Percentiles rank a stretch among this genome's conserved stretches.
phyloP scores from a whole-genome alignment of 148 eudicot species.

The Beta vulgaris region DNA sequence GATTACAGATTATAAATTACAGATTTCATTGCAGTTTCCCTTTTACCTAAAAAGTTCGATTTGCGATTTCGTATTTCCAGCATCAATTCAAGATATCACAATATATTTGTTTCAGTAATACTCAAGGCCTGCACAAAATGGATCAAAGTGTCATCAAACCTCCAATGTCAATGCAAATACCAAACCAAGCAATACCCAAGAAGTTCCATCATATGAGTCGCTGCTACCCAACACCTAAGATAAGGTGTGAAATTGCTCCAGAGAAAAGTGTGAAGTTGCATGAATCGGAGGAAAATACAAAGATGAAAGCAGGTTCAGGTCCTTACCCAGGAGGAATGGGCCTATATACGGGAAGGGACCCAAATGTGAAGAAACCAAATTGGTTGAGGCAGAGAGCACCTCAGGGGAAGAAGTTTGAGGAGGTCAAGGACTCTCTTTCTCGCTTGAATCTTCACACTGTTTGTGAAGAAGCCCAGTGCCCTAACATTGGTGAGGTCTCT shows the following conservation, averaged over 20 bases:
- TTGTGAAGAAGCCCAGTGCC: slow-evolving; percentile 94
- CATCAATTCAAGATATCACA: too few relatives aligned
- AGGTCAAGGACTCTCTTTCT: slow-evolving; percentile 69
- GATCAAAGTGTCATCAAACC: slow-evolving; percentile 14
- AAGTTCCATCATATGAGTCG: background rate
- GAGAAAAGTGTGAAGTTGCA: background rate
- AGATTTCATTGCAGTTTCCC: too few relatives aligned
- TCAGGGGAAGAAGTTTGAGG: slow-evolving; percentile 67
- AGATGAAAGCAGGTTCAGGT: slow-evolving; percentile 18
- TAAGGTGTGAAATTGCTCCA: slow-evolving; percentile 12
- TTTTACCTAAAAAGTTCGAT: too few relatives aligned
- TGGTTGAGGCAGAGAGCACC: slow-evolving; percentile 93
- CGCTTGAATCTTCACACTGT: slow-evolving; percentile 76
- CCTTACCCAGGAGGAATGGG: slow-evolving; percentile 41
- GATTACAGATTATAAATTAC: too few relatives aligned
- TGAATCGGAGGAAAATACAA: slow-evolving; percentile 12
- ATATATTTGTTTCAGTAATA: too few relatives aligned
- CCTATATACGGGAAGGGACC: slow-evolving; percentile 76
- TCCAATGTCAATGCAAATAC: slow-evolving; percentile 19
- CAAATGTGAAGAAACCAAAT: slow-evolving; percentile 71
- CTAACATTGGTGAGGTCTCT: slow-evolving; percentile 72
- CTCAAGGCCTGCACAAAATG: background rate
- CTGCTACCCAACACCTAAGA: background rate
- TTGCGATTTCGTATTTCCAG: too few relatives aligned
- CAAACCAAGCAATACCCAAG: background rate